Evolutionary conservation across 306 rosid genomes (phyloP).

Genomic region (Dryas drummondii): DNA sequence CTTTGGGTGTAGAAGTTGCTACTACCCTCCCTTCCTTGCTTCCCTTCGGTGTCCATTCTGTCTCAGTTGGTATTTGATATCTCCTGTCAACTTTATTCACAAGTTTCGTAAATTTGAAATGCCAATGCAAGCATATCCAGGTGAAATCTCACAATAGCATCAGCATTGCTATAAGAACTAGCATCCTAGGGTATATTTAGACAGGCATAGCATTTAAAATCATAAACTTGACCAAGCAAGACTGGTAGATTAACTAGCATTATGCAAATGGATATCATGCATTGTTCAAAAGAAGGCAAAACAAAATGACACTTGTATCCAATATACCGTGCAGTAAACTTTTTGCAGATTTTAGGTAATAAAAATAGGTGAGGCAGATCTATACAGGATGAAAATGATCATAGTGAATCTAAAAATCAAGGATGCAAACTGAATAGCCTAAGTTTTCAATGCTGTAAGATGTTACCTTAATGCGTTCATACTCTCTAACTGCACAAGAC

Average conservation of each 20-base stretch:
- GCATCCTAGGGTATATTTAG: background rate
- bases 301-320: background rate
- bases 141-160: background rate
- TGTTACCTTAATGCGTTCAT: constrained; percentile 81
- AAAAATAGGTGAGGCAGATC: background rate
- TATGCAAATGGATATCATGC: background rate
- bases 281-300: background rate
- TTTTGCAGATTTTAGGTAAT: background rate
- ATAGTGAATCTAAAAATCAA: background rate
- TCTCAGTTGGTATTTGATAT: background rate
- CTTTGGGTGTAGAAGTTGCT: too few species aligned
- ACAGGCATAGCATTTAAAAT: background rate
- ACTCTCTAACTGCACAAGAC: constrained; percentile 72
- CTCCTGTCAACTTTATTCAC: background rate
- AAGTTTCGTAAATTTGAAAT: background rate
- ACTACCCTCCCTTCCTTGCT: background rate
- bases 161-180: background rate
- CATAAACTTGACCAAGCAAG: background rate
- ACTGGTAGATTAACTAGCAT: background rate
- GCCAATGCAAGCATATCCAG: background rate
- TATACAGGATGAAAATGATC: background rate
- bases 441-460: constrained; percentile 3
- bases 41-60: background rate
- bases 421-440: background rate
- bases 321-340: background rate